phyloP scores from a whole-genome alignment of 768 basidiomycete genomes.

The Tricholoma sp. region DNA sequence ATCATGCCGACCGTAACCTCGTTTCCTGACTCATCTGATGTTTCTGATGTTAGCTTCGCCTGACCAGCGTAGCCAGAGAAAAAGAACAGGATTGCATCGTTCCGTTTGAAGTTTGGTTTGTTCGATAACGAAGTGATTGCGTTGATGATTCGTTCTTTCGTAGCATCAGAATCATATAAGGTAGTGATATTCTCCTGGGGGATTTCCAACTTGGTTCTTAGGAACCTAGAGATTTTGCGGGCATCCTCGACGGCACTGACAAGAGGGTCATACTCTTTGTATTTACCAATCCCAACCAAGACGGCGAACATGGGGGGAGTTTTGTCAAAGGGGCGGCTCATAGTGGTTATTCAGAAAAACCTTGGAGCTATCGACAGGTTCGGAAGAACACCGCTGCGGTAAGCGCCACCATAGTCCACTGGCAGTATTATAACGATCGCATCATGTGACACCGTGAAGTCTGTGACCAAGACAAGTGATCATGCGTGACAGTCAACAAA shows the following conservation, averaged over 20 bases:
- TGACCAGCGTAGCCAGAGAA: neutral
- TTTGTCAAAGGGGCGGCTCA: neutral
- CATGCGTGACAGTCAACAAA: too few relatives aligned
- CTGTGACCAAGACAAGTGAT: too few relatives aligned
- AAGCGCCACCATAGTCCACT: too few relatives aligned
- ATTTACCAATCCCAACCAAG: neutral
- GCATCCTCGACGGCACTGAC: neutral
- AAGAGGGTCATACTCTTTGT: neutral
- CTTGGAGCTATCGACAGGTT: too few relatives aligned
- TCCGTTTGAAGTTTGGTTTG: neutral
- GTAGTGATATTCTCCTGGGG: neutral
- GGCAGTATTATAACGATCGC: too few relatives aligned
- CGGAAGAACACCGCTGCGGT: too few relatives aligned
- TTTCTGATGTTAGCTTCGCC: neutral
- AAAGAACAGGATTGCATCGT: neutral
- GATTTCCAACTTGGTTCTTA: neutral
- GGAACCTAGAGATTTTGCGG: neutral
- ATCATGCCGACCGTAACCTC: neutral
- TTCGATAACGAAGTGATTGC: neutral
- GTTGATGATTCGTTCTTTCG: neutral
- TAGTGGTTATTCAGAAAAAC: neutral
- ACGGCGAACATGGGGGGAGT: neutral
- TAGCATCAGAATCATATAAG: neutral
- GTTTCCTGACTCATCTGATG: neutral
- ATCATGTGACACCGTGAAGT: too few relatives aligned